phyloP scores from a whole-genome alignment of 345 rosid species.

The Jatropha curcas region DNA sequence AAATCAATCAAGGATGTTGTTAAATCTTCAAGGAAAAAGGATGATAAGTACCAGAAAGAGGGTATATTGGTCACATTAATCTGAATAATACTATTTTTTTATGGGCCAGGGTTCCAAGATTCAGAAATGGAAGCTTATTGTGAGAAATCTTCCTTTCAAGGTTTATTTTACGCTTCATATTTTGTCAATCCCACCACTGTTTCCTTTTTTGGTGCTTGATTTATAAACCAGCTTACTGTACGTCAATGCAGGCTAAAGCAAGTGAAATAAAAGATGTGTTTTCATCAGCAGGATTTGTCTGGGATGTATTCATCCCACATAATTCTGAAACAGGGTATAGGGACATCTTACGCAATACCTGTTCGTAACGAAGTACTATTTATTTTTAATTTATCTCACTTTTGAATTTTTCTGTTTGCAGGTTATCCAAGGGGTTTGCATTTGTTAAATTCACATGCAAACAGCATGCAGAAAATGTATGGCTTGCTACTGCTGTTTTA shows the following conservation, averaged over 20 bases:
- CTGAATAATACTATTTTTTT: slow-evolving; percentile 18
- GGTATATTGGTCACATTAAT: not conserved
- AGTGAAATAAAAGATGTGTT: slow-evolving; percentile 60
- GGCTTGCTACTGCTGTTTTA: slow-evolving; percentile 24
- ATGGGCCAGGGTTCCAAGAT: slow-evolving; percentile 82
- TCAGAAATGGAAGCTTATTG: slow-evolving; percentile 92
- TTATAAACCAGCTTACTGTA: slow-evolving; percentile 17
- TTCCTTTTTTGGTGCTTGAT: slow-evolving; percentile 10
- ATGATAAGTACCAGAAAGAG: not conserved
- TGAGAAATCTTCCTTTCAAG: slow-evolving; percentile 92
- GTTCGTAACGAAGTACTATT: not conserved
- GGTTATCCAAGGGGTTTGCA: slow-evolving; percentile 90
- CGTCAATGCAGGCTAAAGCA: slow-evolving; percentile 59
- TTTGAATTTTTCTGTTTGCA: slow-evolving; percentile 34
- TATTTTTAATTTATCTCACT: slow-evolving; percentile 2
- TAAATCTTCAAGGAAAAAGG: not conserved
- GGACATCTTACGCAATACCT: slow-evolving; percentile 12
- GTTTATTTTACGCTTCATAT: slow-evolving; percentile 38
- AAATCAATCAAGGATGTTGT: not conserved
- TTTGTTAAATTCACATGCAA: slow-evolving; percentile 92
- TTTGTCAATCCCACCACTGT: slow-evolving; percentile 11
- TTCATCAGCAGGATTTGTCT: slow-evolving; percentile 82
- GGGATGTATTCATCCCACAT: slow-evolving; percentile 81
- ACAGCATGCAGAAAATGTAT: slow-evolving; percentile 83
- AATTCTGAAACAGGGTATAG: slow-evolving; percentile 76